Evolutionary conservation across 345 rosid species (phyloP), one percentile per base, ranked within the genome.

Genomic region (Populus tremula): DNA sequence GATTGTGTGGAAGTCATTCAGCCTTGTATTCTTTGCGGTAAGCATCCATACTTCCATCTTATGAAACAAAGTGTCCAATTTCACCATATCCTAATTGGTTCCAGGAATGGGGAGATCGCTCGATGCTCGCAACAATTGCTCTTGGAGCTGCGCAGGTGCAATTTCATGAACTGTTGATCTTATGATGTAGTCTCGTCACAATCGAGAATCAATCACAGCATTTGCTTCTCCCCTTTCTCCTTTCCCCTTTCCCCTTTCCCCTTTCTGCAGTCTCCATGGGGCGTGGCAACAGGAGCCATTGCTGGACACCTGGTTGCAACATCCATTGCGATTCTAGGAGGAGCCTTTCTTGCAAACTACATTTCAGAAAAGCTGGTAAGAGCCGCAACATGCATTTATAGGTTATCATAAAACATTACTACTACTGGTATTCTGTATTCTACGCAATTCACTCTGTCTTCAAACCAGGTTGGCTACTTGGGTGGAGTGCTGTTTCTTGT

Each of bases 71-170:
- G 50, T 25, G 27, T 75, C 64, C 23, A 43, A 50, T 49, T 72
- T 47, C 50, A 71, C 50, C 7, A 21, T 27, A 69, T 53, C 75
- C 21, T 75, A 65, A 67, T 65, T 25, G 67, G 68, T 80, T 23
- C 63, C 76, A 93, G 99, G 99, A 96, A 96, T 96, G 99, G 98
- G 99, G 99, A 81, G 99, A 96, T 76, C 99, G 99, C 69, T 93
- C 98, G 54, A 96, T 96, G 99, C 97, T 96, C 61, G 99, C 98
- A 36, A 96, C 99, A 56, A 92, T 96, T 62, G 99, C 99, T 43
- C 99, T 96, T 3, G 98, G 92, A 67, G 99, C 98, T 35, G 97
- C 97, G 35, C 98, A 95, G 99, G 98, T 90, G 70, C 61, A 39
- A 35, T 70, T 67, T 73, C 54, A 27, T 69, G 29, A 47, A 56